Percentiles rank a stretch among this genome's conserved stretches.
These are phyloP conservation scores for Giardia duodenalis DNA, from an alignment of 208 protist species.

Conservation along the genomic window DNA sequence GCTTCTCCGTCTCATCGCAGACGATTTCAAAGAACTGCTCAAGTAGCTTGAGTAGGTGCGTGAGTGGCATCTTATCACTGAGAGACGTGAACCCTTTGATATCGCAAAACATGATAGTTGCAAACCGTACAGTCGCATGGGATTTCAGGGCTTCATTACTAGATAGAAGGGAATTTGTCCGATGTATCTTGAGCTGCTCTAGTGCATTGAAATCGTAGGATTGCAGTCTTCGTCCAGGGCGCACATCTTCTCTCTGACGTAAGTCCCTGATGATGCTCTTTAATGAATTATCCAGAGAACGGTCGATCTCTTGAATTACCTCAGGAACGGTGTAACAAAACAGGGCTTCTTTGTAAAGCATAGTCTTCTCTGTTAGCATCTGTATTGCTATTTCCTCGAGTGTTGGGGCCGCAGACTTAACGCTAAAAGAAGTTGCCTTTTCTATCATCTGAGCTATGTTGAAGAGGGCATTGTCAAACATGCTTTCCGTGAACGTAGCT, in stretches of 20 bases:
- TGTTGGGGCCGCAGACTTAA: neutral
- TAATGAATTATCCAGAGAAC: neutral
- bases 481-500: too few relatives aligned
- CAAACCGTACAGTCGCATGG: neutral
- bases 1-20: neutral
- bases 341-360: neutral
- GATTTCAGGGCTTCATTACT: neutral
- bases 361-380: neutral
- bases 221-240: too few relatives aligned
- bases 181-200: too few relatives aligned
- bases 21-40: neutral
- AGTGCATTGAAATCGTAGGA: too few relatives aligned
- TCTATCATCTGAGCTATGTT: too few relatives aligned
- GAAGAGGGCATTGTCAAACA: too few relatives aligned
- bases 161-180: too few relatives aligned
- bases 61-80: neutral
- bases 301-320: neutral
- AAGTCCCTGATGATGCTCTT: neutral
- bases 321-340: neutral
- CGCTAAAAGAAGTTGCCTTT: too few relatives aligned
- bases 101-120: neutral
- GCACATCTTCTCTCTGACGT: neutral
- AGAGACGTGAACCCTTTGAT: slow-evolving; percentile 18
- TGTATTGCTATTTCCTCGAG: neutral
- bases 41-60: neutral